phyloP scores from a whole-genome alignment of 2,329 filamentous ascomycete species.

The Triangularia verruculosa region DNA sequence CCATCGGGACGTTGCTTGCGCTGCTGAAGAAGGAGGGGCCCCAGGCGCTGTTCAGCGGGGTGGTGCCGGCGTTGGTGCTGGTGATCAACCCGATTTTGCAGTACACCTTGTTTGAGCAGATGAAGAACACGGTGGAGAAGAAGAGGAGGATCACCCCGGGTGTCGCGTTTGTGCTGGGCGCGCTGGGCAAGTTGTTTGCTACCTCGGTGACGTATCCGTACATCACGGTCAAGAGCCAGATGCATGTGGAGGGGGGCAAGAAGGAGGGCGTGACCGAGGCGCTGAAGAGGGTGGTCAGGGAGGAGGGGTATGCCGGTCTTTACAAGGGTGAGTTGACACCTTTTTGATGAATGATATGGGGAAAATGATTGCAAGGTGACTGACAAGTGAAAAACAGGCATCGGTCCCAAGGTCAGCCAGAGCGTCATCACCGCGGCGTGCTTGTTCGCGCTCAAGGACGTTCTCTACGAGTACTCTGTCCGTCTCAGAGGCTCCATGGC shows the following conservation, averaged over 20 bases:
- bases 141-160: constrained; percentile 72
- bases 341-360: neutral
- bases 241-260: constrained; percentile 76
- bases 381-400: constrained; percentile 54
- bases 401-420: constrained; percentile 94
- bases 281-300: constrained; percentile 73
- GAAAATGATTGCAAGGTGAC: neutral
- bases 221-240: constrained; percentile 96
- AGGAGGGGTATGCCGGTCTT: constrained; percentile 88
- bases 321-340: constrained; percentile 73
- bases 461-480: constrained; percentile 80
- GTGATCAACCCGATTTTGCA: constrained; percentile 98
- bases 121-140: constrained; percentile 88
- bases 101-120: constrained; percentile 97
- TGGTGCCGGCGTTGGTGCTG: constrained; percentile 86
- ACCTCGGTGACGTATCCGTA: constrained; percentile 96
- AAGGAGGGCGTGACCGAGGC: constrained; percentile 78
- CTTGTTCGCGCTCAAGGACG: constrained; percentile 97
- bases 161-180: constrained; percentile 87
- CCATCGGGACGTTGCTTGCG: constrained; percentile 74
- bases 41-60: constrained; percentile 82
- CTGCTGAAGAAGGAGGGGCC: constrained; percentile 83
- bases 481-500: constrained; percentile 53
- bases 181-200: constrained; percentile 89
- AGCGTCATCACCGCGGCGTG: constrained; percentile 95